Conservation (phyloP, 2,329 filamentous ascomycete genomes). For the Aspergillus sp. region DNA sequence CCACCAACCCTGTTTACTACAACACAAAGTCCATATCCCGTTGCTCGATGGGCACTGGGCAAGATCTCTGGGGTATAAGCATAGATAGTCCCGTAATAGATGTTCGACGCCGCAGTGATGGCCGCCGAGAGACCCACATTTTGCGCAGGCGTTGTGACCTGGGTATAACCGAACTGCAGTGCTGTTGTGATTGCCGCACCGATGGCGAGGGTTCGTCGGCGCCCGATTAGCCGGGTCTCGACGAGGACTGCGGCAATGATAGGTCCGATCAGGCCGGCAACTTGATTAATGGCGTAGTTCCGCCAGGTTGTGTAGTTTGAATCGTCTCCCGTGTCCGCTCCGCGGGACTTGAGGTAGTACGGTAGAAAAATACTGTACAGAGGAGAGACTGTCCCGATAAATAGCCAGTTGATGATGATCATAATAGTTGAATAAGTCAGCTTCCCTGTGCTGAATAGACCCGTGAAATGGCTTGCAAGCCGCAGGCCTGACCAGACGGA, state of each 20-base stretch:
- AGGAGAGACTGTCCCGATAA: constrained; percentile 82
- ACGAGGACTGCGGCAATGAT: constrained; percentile 74
- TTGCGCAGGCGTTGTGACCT: constrained; percentile 46
- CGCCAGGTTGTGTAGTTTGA: constrained; percentile 59
- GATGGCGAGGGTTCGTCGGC: constrained; percentile 58
- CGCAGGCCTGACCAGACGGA: constrained; percentile 6
- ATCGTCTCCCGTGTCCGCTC: constrained; percentile 34
- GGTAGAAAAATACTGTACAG: constrained; percentile 88
- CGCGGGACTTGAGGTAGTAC: constrained; percentile 67
- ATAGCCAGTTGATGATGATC: constrained; percentile 78
- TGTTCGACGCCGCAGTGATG: constrained; percentile 55
- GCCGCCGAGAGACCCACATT: constrained; percentile 52
- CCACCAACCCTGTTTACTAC: constrained; percentile 43
- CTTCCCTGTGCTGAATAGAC: background rate
- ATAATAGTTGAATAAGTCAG: constrained; percentile 35
- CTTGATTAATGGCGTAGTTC: constrained; percentile 78
- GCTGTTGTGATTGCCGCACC: constrained; percentile 53
- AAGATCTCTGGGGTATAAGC: constrained; percentile 59
- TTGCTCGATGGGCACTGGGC: constrained; percentile 52
- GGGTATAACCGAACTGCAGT: constrained; percentile 57
- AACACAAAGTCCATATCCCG: constrained; percentile 48
- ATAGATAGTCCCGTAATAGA: constrained; percentile 56
- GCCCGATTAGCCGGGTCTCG: constrained; percentile 62
- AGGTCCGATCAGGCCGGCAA: constrained; percentile 74
- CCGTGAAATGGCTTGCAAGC: constrained; percentile 33